Conservation (phyloP, 2,329 filamentous ascomycete species). For the Epichloe uncinata region DNA sequence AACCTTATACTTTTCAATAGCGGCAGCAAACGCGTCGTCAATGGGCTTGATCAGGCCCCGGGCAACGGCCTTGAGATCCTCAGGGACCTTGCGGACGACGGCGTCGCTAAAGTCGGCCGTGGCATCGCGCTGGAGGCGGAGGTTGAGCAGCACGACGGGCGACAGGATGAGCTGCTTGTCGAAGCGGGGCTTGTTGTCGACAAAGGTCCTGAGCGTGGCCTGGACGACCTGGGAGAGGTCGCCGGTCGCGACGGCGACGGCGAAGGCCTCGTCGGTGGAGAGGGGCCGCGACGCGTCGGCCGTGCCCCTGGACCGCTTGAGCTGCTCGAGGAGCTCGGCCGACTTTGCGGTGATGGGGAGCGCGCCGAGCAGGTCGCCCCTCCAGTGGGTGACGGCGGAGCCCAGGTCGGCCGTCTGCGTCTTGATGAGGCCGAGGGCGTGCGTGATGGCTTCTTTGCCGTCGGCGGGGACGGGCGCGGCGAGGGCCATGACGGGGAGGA, state of each 20-base stretch:
- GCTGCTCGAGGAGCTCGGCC: conserved; percentile 23
- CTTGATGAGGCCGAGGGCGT: conserved; percentile 22
- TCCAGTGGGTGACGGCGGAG: conserved; percentile 22
- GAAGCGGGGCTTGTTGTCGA: conserved; percentile 29
- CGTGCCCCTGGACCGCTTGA: too few relatives aligned
- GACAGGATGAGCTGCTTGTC: conserved; percentile 28
- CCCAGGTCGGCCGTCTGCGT: conserved; percentile 21
- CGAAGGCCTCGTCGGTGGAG: conserved; percentile 23
- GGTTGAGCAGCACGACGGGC: conserved; percentile 28
- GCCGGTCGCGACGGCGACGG: conserved; percentile 23
- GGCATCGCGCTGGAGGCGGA: conserved; percentile 27
- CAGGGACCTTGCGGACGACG: conserved; percentile 27
- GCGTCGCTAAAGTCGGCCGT: conserved; percentile 24
- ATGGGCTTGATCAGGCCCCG: conserved; percentile 24
- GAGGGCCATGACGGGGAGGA: conserved; percentile 3
- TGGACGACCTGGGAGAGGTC: conserved; percentile 25
- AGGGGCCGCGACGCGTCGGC: conserved; percentile 26
- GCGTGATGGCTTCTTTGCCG: conserved; percentile 3
- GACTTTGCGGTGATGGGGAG: conserved; percentile 28
- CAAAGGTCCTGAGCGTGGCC: conserved; percentile 23
- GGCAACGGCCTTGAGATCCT: conserved; percentile 18
- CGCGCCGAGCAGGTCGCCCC: conserved; percentile 23
- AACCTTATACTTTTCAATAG: conserved; percentile 14
- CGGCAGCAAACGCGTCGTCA: conserved; percentile 23
- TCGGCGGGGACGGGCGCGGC: not conserved